These are phyloP conservation scores for Beauveria scarabaeidicola DNA, from an alignment of 2,329 filamentous ascomycete species.

Conservation along the genomic window DNA sequence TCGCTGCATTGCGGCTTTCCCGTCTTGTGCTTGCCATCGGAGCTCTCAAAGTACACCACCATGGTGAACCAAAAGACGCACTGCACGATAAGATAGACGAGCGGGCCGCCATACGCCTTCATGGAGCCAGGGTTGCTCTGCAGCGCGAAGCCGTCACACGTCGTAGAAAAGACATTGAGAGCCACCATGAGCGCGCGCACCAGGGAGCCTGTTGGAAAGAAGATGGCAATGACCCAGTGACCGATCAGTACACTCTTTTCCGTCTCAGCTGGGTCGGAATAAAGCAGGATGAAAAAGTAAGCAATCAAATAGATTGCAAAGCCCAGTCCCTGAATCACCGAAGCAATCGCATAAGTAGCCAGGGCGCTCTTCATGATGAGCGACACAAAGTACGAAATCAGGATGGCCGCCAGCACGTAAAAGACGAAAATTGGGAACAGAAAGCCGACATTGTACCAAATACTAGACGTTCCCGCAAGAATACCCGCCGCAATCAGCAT, in stretches of 20 bases:
- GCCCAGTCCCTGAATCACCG: constrained; percentile 61
- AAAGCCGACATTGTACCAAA: constrained; percentile 69
- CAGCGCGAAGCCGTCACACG: constrained; percentile 54
- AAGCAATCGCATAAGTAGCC: constrained; percentile 69
- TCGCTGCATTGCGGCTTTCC: constrained; percentile 14
- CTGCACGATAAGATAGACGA: constrained; percentile 68
- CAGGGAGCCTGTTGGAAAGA: constrained; percentile 66
- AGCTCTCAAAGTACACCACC: constrained; percentile 68
- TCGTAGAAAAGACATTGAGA: constrained; percentile 69
- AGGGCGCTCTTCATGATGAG: constrained; percentile 66
- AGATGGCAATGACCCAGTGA: constrained; percentile 61
- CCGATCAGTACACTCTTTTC: constrained; percentile 59
- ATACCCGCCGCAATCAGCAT: constrained; percentile 59
- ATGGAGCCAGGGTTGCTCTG: constrained; percentile 60
- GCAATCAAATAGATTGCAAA: constrained; percentile 61
- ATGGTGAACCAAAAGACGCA: constrained; percentile 57
- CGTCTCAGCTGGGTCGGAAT: constrained; percentile 57
- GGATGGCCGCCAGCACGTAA: constrained; percentile 63
- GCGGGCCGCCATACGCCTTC: constrained; percentile 66
- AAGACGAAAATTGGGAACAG: constrained; percentile 68
- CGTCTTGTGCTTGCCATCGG: constrained; percentile 23
- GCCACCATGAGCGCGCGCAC: constrained; percentile 62
- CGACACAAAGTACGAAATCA: constrained; percentile 69
- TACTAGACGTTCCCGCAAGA: constrained; percentile 49
- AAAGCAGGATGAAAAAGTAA: constrained; percentile 63